phyloP scores from a whole-genome alignment of 306 rosid genomes.

The Vigna radiata region DNA sequence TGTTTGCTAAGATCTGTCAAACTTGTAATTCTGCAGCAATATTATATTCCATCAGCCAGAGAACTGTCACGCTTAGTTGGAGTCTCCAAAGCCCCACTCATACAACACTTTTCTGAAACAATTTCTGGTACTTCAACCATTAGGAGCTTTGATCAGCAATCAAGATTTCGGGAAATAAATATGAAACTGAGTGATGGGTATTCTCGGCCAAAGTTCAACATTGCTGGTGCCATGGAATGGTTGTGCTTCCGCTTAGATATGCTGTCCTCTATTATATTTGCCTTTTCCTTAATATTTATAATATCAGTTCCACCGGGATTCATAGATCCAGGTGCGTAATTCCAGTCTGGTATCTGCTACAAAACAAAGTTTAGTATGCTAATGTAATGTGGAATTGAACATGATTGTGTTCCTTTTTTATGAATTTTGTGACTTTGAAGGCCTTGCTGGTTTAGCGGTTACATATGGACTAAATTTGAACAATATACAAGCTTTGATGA shows the following conservation, averaged over 20 bases:
- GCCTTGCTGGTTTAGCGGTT: constrained; percentile 84
- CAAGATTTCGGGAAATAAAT: constrained; percentile 70
- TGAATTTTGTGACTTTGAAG: constrained; percentile 39
- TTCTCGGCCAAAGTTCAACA: constrained; percentile 73
- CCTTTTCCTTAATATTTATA: constrained; percentile 69
- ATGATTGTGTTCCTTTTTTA: constrained; percentile 17
- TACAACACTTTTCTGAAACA: constrained; percentile 88
- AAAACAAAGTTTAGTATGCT: background rate
- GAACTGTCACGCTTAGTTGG: constrained; percentile 85
- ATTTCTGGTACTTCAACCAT: constrained; percentile 74
- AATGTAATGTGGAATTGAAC: constrained; percentile 5
- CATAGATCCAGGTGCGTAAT: constrained; percentile 74
- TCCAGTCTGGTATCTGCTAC: constrained; percentile 13
- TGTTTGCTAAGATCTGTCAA: constrained; percentile 5
- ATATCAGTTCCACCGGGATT: constrained; percentile 73
- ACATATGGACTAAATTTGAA: constrained; percentile 88
- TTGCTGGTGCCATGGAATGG: constrained; percentile 86
- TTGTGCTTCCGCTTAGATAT: constrained; percentile 77
- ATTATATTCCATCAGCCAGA: constrained; percentile 74
- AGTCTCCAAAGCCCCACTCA: constrained; percentile 84
- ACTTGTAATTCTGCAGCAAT: constrained; percentile 63
- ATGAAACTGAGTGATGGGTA: constrained; percentile 76
- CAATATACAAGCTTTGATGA: constrained; percentile 66
- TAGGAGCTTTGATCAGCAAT: constrained; percentile 47
- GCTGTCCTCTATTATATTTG: constrained; percentile 76